Evolutionary conservation across 805 yeast genomes (phyloP).

Genomic region (Yamadazyma philogaea): DNA sequence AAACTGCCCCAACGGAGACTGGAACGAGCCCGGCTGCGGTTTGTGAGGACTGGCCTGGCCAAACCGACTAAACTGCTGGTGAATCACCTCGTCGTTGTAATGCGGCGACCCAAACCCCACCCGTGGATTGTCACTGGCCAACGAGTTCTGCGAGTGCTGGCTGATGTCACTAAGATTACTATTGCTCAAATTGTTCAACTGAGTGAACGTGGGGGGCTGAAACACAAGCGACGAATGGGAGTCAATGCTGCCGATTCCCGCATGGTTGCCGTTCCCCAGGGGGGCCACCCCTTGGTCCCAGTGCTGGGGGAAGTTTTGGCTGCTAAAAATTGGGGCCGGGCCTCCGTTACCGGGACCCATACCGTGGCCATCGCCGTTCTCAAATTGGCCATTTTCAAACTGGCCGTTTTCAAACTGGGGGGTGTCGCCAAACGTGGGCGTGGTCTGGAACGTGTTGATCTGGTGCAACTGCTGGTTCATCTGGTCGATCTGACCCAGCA

Average conservation of each 20-base stretch:
- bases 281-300: too few species aligned
- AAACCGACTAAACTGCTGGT: conserved; percentile 15
- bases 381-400: too few species aligned
- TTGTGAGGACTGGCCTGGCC: conserved; percentile 10
- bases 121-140: conserved; percentile 11
- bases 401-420: conserved; percentile 28
- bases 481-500: conserved; percentile 1
- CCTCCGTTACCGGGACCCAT: not conserved
- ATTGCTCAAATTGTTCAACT: conserved; percentile 36
- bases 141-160: conserved; percentile 20
- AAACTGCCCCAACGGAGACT: not conserved
- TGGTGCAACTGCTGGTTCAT: conserved; percentile 1
- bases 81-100: conserved; percentile 16
- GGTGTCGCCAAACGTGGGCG: conserved; percentile 17
- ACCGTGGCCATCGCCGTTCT: not conserved
- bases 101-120: conserved; percentile 4
- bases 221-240: conserved; percentile 28
- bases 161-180: conserved; percentile 39
- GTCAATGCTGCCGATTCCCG: conserved; percentile 26
- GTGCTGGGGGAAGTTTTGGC: not conserved
- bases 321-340: not conserved
- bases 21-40: too few species aligned
- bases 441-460: conserved; percentile 6
- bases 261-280: too few species aligned
- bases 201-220: conserved; percentile 38